Evolutionary conservation across 192 early-diverging fungal genomes (phyloP), one percentile per base, ranked within the genome.

Genomic region (Funneliformis geosporum): DNA sequence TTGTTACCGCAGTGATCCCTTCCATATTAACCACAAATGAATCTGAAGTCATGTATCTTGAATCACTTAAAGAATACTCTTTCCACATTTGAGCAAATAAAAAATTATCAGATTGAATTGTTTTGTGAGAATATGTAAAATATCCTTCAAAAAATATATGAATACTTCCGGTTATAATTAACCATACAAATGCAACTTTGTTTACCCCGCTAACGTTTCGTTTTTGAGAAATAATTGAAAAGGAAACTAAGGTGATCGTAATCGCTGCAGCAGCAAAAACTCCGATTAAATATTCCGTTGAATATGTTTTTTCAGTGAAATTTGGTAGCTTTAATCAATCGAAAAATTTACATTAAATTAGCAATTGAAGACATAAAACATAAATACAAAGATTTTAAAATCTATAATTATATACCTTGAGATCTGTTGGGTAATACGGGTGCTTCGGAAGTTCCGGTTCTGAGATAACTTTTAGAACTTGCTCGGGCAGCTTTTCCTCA

Each of bases 11-110:
- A 33, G 97, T 98, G 67, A 97, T 92, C 23, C 87, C 86, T 86
- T 98, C 97, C 90, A 97, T 92, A 78, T 93, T 88, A 28, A 93
- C 82, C 4, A 96, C 92, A 76, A 96, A 93, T 9, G 92, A 86
- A 73, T 98, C 97, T 64, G 87, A 88, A 38, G 88, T 87, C 88
- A 97, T 85, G 83, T 98, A 98, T 47, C 96, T 85, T 25, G 95
- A 96, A 83, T 98, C 97, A 47, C 90, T 89, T 76, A 91, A 86
- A 1, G 95, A 82, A 85, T 98, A 98, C 84, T 98, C 96, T 87
- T 95, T 96, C 94, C 95, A 98, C 75, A 95, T 76, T 59, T 96
- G 89, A 8, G 88, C 94, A 47, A 96, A 62, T 7, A 95, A 75
- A 28, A 77, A 83, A 68, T 87, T 82, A 84, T 93, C 89, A 8